Evolutionary conservation across 306 rosid species (phyloP), one percentile per base, ranked within the genome.

Genomic region (Clitoria ternatea): DNA sequence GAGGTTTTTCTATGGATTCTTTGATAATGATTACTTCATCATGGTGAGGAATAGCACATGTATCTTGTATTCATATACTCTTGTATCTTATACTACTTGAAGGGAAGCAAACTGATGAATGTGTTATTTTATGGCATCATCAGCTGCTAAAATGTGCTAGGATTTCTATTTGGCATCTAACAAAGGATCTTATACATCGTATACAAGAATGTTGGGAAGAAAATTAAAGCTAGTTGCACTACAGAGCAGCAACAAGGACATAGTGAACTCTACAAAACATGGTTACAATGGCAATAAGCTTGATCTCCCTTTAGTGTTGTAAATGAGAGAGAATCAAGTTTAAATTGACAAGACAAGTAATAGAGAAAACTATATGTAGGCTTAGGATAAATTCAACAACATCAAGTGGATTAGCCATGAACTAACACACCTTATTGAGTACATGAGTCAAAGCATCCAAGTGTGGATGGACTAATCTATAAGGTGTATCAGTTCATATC

Each of bases 1-100:
- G 62, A 86, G 92, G 96, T 89, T 89, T 72, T 85, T 89, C 85
- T 86, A 86, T 52, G 92, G 96, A 3, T 40, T 86, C 32, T 85
- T 81, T 18, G 81, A 71, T 39, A 72, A 83, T 57, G 92, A 89
- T 66, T 49, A 64, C 59, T 89, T 17, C 83, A 85, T 89, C 24
- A 89, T 87, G 67, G 96, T 89, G 47, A 89, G 91, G 30, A 33
- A 33, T 23, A 13, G 64, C 27, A 47, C 5, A 60, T 0, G 1
- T 8, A 13, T 52, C 10, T 12, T 15, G 5, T 50, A 9, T 15
- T 17, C 10, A 3, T 1, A 14, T 32, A 10, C 10, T 27, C 65
- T 17, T 23, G n/a, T n/a, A n/a, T 72, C n/a, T 71, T 71, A 22
- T 44, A 18, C 17, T 24, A 7, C 35, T 23, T 65, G 7, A 1